A percentile compares a stretch with the other conserved stretches of the same genome.
phyloP scores from a whole-genome alignment of 208 protist species.

The Endotrypanum monterogeii region DNA sequence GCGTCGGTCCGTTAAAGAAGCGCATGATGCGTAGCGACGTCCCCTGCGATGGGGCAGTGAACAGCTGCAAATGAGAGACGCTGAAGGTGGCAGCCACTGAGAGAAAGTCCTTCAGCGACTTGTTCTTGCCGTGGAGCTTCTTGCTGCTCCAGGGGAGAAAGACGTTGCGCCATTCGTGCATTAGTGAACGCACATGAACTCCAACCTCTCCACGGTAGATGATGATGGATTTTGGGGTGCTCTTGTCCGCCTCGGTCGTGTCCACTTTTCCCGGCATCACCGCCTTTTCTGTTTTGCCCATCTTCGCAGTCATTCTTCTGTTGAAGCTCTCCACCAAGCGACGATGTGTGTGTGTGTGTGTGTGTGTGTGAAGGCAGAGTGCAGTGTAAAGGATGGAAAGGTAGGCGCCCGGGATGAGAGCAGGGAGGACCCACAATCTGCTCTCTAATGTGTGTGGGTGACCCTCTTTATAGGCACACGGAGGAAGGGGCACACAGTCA shows the following conservation, averaged over 20 bases:
- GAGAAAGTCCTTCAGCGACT: slow-evolving; percentile 90
- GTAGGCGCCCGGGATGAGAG: neutral
- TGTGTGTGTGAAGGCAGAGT: neutral
- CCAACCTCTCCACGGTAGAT: slow-evolving; percentile 91
- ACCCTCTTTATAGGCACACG: neutral
- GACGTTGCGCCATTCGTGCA: slow-evolving; percentile 91
- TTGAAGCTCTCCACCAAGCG: neutral
- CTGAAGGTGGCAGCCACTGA: slow-evolving; percentile 79
- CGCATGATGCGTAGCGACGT: slow-evolving; percentile 91
- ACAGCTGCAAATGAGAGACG: slow-evolving; percentile 87
- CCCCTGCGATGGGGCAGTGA: slow-evolving; percentile 81
- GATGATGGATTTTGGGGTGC: slow-evolving; percentile 90
- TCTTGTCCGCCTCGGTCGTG: slow-evolving; percentile 88
- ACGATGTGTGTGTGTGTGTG: neutral
- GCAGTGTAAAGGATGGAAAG: no score
- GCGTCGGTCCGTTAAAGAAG: slow-evolving; percentile 89
- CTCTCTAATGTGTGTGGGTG: neutral
- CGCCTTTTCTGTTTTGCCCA: slow-evolving; percentile 22
- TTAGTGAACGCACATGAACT: slow-evolving; percentile 71
- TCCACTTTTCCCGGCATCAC: slow-evolving; percentile 76
- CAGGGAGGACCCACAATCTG: neutral
- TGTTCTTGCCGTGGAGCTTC: slow-evolving; percentile 89
- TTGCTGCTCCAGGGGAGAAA: slow-evolving; percentile 92
- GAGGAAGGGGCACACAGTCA: neutral
- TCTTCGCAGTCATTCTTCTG: slow-evolving; percentile 5